Evolutionary conservation across 2,329 filamentous ascomycete genomes (phyloP).

Genomic region (Fusarium compactum): DNA sequence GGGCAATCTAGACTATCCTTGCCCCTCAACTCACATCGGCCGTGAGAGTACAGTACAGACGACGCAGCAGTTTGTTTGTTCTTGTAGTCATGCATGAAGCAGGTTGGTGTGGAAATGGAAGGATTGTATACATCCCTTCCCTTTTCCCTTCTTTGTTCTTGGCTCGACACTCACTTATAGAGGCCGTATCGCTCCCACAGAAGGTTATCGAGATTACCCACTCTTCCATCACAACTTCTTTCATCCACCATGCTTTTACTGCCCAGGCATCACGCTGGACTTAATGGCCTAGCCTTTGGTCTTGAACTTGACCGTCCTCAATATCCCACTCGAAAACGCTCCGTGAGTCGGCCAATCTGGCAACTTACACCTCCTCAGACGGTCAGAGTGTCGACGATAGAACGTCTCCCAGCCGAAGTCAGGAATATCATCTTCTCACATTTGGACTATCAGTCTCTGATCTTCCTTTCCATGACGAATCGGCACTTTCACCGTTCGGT

Average conservation of each 20-base stretch:
- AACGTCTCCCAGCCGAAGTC: constrained; percentile 52
- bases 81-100: constrained; percentile 23
- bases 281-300: constrained; percentile 20
- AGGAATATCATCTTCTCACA: constrained; percentile 51
- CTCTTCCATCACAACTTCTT: constrained; percentile 1
- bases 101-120: constrained; percentile 5
- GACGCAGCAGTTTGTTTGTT: constrained; percentile 34
- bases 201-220: constrained; percentile 43
- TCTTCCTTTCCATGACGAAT: constrained; percentile 55
- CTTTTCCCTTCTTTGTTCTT: constrained; percentile 7
- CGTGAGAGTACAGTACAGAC: constrained; percentile 10
- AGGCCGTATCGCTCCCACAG: constrained; percentile 41
- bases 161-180: constrained; percentile 39
- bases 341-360: constrained; percentile 23
- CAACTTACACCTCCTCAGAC: constrained; percentile 18
- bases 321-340: constrained; percentile 16
- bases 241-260: constrained; percentile 49
- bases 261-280: constrained; percentile 38
- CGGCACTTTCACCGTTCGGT: constrained; percentile 51
- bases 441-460: constrained; percentile 58
- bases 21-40: constrained; percentile 30
- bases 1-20: constrained; percentile 36
- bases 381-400: constrained; percentile 46
- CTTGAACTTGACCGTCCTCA: constrained; percentile 30
- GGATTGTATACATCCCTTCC: constrained; percentile 7